Base-by-base conservation (phyloP, 345 rosid genomes). In the Chamaenerion angustifolium region DNA sequence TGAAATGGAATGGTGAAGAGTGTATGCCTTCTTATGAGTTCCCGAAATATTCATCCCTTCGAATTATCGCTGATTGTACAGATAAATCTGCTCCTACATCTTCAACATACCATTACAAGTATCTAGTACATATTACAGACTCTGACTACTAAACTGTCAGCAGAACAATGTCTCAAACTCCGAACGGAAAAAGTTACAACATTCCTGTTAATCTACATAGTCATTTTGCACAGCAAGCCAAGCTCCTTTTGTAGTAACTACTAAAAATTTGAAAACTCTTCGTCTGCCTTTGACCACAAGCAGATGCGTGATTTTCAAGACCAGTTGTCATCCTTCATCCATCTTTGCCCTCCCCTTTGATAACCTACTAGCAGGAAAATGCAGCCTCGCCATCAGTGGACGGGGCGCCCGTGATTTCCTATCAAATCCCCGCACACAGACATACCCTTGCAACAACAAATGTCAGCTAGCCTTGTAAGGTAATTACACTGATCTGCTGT, bases 391-490 rank as follows among this genome's bases (percentile, higher is more conserved):
- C 25, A 70, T 64, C 61, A 93, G 72, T 12, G 96, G 99, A 11
- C 71, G 76, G 5, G 96, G 94, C 48, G 77, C 96, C 42, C 86
- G 61, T 44, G 76, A 56, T 53, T 71, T 55, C 19, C 72, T 68
- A 47, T 93, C 95, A 46, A 93, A 85, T 42, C 99, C 99, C 51
- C 99, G 73, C 18, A 88, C 90, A 52, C 96, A 93, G 50, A 93
- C 88, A 54, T 62, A 88, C 43, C 96, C 96, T n/a, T 93, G 90
- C 72, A 72, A 27, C 54, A 42, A 42, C 16, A 46, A 21, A 21
- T 52, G 69, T 55, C 54, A 41, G 27, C 7, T 21, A 45, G 40
- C 11, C 27, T 45, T 41, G 45, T 42, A 56, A 41, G 46, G 35
- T 35, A 9, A 25, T 11, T 16, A 15, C 48, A 12, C 37, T 45